Evolutionary conservation across 2,329 filamentous ascomycete species (phyloP).

Genomic region (Ophiocordyceps australis): DNA sequence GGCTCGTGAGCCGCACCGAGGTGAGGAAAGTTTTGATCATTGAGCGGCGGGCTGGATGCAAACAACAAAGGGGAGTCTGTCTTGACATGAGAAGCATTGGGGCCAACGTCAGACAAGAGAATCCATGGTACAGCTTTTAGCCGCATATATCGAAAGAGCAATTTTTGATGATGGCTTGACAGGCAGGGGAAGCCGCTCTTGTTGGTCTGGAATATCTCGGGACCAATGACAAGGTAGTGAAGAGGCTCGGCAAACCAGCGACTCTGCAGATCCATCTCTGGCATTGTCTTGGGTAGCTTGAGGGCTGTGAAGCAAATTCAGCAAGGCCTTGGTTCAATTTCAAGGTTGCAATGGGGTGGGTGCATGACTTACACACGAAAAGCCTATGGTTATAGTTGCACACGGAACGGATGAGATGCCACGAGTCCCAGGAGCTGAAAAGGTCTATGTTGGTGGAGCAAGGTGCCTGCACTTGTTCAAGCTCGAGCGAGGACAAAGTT

Average conservation of each 20-base stretch:
- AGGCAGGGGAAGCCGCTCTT: conserved; percentile 43
- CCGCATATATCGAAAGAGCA: conserved; percentile 45
- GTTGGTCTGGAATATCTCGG: conserved; percentile 39
- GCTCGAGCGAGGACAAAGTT: conserved; percentile 28
- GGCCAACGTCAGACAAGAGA: conserved; percentile 43
- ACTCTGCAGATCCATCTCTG: conserved; percentile 40
- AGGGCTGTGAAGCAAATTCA: no score
- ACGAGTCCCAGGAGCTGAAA: conserved; percentile 80
- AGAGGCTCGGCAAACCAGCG: conserved; percentile 55
- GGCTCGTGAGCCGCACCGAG: conserved; percentile 44
- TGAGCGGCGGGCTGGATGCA: conserved; percentile 14
- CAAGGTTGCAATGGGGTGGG: background rate
- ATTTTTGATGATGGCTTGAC: conserved; percentile 37
- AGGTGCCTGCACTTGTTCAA: conserved; percentile 11
- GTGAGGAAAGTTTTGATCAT: conserved; percentile 45
- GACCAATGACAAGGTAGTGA: conserved; percentile 37
- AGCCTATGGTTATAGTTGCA: conserved; percentile 75
- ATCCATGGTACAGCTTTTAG: conserved; percentile 45
- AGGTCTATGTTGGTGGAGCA: conserved; percentile 38
- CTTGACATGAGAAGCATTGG: conserved; percentile 17
- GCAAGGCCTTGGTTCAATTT: no score
- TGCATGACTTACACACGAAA: conserved; percentile 53
- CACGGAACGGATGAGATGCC: conserved; percentile 70
- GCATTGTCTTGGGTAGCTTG: conserved; percentile 37
- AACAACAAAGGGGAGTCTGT: conserved; percentile 6